Conservation (phyloP, 352 stramenopile genomes). For the Plasmopara muralis region DNA sequence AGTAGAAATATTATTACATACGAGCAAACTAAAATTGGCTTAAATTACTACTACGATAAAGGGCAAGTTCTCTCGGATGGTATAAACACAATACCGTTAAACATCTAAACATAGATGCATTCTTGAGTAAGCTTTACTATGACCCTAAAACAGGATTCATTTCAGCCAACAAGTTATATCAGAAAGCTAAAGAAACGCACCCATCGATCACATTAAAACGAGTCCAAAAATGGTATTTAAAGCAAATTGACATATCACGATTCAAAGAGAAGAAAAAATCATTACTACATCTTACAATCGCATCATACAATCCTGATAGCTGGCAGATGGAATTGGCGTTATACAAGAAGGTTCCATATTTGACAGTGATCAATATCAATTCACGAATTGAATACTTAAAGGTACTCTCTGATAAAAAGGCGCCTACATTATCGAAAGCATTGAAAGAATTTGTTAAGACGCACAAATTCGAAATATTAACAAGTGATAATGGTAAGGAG, state of each 20-base stretch:
- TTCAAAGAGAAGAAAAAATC: neutral
- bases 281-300: no score
- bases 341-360: neutral
- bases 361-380: slow-evolving; percentile 35
- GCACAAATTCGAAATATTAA: neutral
- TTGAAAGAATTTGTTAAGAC: slow-evolving; percentile 12
- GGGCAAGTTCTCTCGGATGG: neutral
- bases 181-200: neutral
- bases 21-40: neutral
- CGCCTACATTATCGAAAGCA: slow-evolving; percentile 3
- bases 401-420: slow-evolving; percentile 29
- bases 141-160: neutral
- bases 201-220: neutral
- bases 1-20: neutral
- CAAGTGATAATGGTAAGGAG: neutral
- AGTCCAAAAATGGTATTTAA: neutral
- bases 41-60: neutral
- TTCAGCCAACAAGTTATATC: neutral
- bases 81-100: neutral
- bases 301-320: neutral
- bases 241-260: neutral
- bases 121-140: no score
- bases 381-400: slow-evolving; percentile 31
- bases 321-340: slow-evolving; percentile 1
- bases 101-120: neutral